phyloP scores from a whole-genome alignment of 1,139 yeast species.

The Debaryomyces robertsiae region DNA sequence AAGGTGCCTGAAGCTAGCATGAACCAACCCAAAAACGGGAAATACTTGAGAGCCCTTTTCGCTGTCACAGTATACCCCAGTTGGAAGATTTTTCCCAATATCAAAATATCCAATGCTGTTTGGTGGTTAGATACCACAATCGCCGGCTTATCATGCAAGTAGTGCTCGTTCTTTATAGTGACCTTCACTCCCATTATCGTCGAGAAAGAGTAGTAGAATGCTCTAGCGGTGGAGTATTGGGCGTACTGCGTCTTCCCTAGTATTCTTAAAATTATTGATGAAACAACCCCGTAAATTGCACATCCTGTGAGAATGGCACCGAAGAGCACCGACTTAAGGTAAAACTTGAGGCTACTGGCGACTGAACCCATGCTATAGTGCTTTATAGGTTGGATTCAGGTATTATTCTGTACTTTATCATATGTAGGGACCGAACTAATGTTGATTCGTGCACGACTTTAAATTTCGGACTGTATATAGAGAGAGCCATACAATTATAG shows the following conservation, averaged over 20 bases:
- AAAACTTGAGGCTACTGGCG: slow-evolving; percentile 46
- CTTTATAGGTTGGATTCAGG: too few species aligned
- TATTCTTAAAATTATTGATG: slow-evolving; percentile 67
- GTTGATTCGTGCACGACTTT: slow-evolving; percentile 1
- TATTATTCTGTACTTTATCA: too few species aligned
- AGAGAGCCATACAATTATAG: too few species aligned
- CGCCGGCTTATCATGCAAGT: slow-evolving; percentile 70
- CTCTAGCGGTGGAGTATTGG: slow-evolving; percentile 89
- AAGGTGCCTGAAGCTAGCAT: slow-evolving; percentile 88
- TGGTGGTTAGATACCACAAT: slow-evolving; percentile 90
- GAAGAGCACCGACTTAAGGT: slow-evolving; percentile 55
- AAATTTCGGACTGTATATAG: too few species aligned
- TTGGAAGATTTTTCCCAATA: slow-evolving; percentile 84
- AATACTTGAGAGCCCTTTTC: slow-evolving; percentile 75
- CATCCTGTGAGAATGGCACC: slow-evolving; percentile 56
- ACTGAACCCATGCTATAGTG: slow-evolving; percentile 12
- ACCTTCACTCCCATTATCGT: slow-evolving; percentile 68
- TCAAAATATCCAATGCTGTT: slow-evolving; percentile 77
- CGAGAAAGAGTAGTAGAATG: slow-evolving; percentile 66
- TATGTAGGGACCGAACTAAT: neutral
- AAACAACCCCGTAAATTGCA: slow-evolving; percentile 74
- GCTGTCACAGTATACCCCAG: slow-evolving; percentile 92
- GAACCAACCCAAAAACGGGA: slow-evolving; percentile 98
- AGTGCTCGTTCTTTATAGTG: slow-evolving; percentile 57
- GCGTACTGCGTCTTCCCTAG: slow-evolving; percentile 77